These are phyloP conservation scores for Penicillium italicum DNA, from an alignment of 2,329 filamentous ascomycete genomes.

Conservation along the genomic window DNA sequence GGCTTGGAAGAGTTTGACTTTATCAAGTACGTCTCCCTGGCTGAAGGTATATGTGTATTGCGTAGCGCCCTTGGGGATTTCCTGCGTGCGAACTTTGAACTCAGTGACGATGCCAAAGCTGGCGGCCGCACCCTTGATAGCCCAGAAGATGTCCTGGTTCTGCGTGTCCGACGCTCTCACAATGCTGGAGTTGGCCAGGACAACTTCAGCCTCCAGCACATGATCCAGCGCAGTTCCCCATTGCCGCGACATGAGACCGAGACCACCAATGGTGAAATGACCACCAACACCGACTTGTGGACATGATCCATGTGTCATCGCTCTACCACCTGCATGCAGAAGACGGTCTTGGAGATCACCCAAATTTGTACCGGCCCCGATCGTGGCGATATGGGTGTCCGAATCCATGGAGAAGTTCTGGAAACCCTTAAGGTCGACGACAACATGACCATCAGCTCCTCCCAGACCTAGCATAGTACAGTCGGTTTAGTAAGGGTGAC, in stretches of 20 bases:
- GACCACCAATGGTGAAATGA: conserved; percentile 41
- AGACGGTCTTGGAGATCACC: conserved; percentile 34
- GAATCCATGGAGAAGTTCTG: conserved; percentile 33
- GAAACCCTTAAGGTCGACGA: conserved; percentile 33
- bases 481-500: background rate
- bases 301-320: conserved; percentile 40
- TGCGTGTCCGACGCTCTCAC: conserved; percentile 28
- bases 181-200: conserved; percentile 42
- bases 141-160: conserved; percentile 36
- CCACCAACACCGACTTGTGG: conserved; percentile 41
- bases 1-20: conserved; percentile 50
- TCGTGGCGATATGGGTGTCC: conserved; percentile 31
- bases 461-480: conserved; percentile 27
- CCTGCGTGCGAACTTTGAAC: conserved; percentile 38
- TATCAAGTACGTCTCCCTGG: conserved; percentile 48
- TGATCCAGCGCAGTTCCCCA: conserved; percentile 54
- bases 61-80: conserved; percentile 47
- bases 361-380: conserved; percentile 36
- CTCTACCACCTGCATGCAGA: conserved; percentile 29
- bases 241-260: conserved; percentile 43
- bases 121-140: conserved; percentile 36
- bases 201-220: conserved; percentile 48
- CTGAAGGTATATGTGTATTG: conserved; percentile 58
- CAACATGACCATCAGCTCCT: conserved; percentile 30
- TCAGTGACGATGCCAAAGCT: conserved; percentile 41